These are phyloP conservation scores for Balakata baccata DNA, from an alignment of 345 rosid species.

Conservation along the genomic window DNA sequence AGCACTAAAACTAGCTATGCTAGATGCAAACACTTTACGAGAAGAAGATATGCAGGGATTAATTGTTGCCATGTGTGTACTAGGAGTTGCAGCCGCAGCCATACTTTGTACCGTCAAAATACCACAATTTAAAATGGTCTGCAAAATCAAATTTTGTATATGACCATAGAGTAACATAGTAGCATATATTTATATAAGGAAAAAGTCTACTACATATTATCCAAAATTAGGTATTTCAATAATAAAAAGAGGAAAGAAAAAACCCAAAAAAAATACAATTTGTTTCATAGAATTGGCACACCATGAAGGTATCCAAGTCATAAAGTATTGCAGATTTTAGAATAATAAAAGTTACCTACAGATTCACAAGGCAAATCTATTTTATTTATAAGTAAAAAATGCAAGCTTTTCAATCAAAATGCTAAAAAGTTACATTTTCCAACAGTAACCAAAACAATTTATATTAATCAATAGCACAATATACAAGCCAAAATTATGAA, in stretches of 20 bases:
- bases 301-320: not conserved
- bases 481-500: not conserved
- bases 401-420: not conserved
- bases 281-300: not conserved
- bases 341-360: not conserved
- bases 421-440: not conserved
- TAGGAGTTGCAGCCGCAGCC: slow-evolving; percentile 39
- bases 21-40: slow-evolving; percentile 17
- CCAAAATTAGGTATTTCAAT: not conserved
- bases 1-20: slow-evolving; percentile 16
- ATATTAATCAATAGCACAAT: not conserved
- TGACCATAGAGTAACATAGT: not conserved
- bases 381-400: not conserved
- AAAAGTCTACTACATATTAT: not conserved
- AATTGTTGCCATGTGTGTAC: slow-evolving; percentile 31
- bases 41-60: slow-evolving; percentile 35
- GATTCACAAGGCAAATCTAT: not conserved
- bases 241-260: not conserved
- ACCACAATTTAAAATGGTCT: slow-evolving; percentile 10
- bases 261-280: not conserved
- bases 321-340: not conserved
- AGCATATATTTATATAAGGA: not conserved
- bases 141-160: slow-evolving; percentile 2
- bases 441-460: not conserved
- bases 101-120: slow-evolving; percentile 22